Percentiles rank a stretch among this genome's conserved stretches.
Evolutionary conservation across 371 early-diverging fungal species (phyloP).

Genomic region (Mucor indicus): DNA sequence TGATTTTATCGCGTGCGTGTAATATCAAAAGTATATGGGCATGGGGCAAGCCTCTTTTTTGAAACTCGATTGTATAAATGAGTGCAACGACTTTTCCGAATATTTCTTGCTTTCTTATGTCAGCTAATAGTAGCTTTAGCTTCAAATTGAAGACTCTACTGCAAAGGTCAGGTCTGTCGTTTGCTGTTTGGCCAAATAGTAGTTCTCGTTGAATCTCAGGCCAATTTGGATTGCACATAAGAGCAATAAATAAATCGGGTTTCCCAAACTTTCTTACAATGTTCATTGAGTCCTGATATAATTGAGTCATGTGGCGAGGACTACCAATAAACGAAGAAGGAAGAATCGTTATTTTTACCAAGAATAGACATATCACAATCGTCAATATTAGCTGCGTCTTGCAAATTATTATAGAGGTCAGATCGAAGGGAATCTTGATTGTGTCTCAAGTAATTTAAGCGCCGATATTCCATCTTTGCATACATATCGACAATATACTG

Average conservation of each 20-base stretch:
- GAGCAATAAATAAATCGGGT: conserved; percentile 30
- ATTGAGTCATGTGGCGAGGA: conserved; percentile 24
- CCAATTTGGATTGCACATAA: conserved; percentile 38
- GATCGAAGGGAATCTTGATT: neutral
- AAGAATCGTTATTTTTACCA: neutral
- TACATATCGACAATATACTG: conserved; percentile 3
- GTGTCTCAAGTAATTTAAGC: neutral
- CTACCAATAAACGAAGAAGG: conserved; percentile 22
- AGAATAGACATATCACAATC: neutral
- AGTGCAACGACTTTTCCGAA: conserved; percentile 8
- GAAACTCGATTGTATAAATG: conserved; percentile 21
- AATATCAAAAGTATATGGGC: conserved; percentile 3
- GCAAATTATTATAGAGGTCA: neutral
- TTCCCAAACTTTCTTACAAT: conserved; percentile 21
- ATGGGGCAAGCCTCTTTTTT: conserved; percentile 26
- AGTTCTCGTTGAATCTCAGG: conserved; percentile 21
- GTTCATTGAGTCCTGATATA: conserved; percentile 28
- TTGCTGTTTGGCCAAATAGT: neutral
- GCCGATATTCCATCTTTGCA: neutral
- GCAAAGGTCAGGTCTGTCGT: conserved; percentile 20
- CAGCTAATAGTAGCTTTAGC: conserved; percentile 16
- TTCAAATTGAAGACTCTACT: conserved; percentile 23
- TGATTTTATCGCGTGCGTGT: neutral
- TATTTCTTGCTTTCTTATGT: conserved; percentile 18
- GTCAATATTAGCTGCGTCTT: neutral